Conservation (phyloP, 768 basidiomycete genomes). For the Suillus subaureus region DNA sequence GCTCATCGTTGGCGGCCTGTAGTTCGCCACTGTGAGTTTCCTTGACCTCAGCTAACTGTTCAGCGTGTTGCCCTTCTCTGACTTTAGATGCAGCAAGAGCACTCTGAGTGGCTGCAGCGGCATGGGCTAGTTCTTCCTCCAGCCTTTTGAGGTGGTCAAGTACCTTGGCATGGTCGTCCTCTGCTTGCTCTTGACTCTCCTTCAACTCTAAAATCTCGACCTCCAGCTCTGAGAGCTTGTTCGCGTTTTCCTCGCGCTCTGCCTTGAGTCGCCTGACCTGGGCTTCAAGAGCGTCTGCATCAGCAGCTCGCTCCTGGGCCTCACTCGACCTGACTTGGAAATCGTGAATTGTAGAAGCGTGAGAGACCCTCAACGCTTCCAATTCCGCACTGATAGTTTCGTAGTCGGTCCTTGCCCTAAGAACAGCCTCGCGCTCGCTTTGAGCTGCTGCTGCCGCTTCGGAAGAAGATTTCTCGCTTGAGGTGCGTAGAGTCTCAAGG, state of each 20-base stretch:
- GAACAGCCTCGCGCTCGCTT: slow-evolving; percentile 62
- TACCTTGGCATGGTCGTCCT: slow-evolving; percentile 56
- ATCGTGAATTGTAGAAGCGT: slow-evolving; percentile 51
- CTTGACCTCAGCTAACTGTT: slow-evolving; percentile 42
- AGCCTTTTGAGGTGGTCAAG: slow-evolving; percentile 49
- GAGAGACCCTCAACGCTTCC: slow-evolving; percentile 50
- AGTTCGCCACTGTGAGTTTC: slow-evolving; percentile 50
- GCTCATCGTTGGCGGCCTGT: slow-evolving; percentile 44
- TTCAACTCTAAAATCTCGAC: slow-evolving; percentile 78
- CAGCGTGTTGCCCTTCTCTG: slow-evolving; percentile 48
- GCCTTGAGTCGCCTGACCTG: slow-evolving; percentile 55
- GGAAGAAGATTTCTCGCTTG: slow-evolving; percentile 45
- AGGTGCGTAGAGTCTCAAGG: slow-evolving; percentile 50
- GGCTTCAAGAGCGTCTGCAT: slow-evolving; percentile 44
- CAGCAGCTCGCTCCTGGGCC: slow-evolving; percentile 48
- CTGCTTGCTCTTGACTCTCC: slow-evolving; percentile 65
- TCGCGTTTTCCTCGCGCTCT: slow-evolving; percentile 71
- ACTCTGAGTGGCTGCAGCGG: slow-evolving; percentile 48
- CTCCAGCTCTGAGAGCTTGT: slow-evolving; percentile 79
- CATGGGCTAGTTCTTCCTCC: slow-evolving; percentile 56
- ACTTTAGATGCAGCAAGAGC: slow-evolving; percentile 48
- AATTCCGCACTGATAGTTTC: slow-evolving; percentile 55
- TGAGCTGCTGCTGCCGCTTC: slow-evolving; percentile 54
- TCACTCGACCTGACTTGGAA: slow-evolving; percentile 46
- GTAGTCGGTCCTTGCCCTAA: slow-evolving; percentile 65